Evolutionary conservation across 306 rosid genomes (phyloP), one percentile per base, ranked within the genome.

Genomic region (Rosa rugosa): DNA sequence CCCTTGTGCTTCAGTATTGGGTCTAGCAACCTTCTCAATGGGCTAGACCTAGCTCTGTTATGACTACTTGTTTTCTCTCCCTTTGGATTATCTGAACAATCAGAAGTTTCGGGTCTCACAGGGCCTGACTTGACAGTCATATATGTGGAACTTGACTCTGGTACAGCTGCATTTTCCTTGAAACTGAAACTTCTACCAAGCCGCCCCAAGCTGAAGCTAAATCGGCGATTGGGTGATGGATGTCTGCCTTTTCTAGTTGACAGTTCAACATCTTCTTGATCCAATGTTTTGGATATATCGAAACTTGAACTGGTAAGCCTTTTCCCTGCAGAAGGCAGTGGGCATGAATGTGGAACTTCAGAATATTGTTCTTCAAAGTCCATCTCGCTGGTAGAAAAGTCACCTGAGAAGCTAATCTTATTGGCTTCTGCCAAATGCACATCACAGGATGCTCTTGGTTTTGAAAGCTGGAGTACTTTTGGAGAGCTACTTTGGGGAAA

Each of bases 131-230:
- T 90, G 66, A 87, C 86, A 72, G 82, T 80, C 69, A 77, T 78
- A 81, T 83, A 11, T 51, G 75, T 78, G 82, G 97, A 84, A 78
- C 87, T 84, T 79, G 81, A 80, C 71, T 77, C 88, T 14, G 97
- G 95, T 80, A 80, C 64, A 45, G 83, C 74, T 56, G 90, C 76
- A 49, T 84, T 83, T 77, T 94, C 99, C 84, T 86, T 94, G 84
- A 88, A 94, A 88, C 97, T 94, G 75, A 91, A 83, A 81, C 99
- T 94, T 88, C 99, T 92, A 66, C 96, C 89, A 59, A 92, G 71
- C 70, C 84, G 85, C 13, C 86, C 83, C 78, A 89, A 85, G 90
- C 95, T 87, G 77, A 89, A 92, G 92, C 91, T 90, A 78, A 89
- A 84, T 54, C 87, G 88, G 59, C 63, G 85, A 83, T 72, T 79